Evolutionary conservation across 108 stramenopile species (phyloP).

Genomic region (Aureococcus anophagefferens): DNA sequence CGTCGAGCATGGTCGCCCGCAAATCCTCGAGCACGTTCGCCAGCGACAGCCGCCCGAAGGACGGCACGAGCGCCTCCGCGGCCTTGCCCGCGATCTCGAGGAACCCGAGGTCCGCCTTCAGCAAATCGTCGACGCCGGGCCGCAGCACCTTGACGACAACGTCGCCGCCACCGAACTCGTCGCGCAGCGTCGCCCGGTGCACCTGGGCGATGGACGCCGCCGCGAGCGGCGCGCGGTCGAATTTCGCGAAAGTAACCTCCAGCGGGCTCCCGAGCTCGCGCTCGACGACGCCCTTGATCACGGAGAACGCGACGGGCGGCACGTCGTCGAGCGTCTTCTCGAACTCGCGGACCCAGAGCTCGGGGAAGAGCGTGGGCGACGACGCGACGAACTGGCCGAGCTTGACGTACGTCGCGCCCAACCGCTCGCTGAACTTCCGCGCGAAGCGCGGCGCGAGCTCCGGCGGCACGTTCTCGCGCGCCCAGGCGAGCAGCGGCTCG

Average conservation of each 20-base stretch:
- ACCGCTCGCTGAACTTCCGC: slow-evolving; percentile 69
- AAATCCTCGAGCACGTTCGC: slow-evolving; percentile 74
- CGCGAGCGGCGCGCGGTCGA: slow-evolving; percentile 71
- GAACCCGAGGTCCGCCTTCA: slow-evolving; percentile 85
- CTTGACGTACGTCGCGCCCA: slow-evolving; percentile 92
- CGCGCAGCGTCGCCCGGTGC: slow-evolving; percentile 60
- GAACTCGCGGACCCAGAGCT: slow-evolving; percentile 83
- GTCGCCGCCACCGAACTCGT: slow-evolving; percentile 33
- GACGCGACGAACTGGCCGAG: slow-evolving; percentile 90
- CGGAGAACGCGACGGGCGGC: slow-evolving; percentile 65
- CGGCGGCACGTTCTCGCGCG: not conserved
- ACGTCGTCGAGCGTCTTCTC: slow-evolving; percentile 87
- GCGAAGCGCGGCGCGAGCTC: not conserved
- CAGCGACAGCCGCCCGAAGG: slow-evolving; percentile 73
- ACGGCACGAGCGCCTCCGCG: slow-evolving; percentile 74
- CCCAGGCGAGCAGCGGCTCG: not conserved
- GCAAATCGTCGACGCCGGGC: slow-evolving; percentile 72
- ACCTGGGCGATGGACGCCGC: slow-evolving; percentile 87
- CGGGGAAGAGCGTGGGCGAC: slow-evolving; percentile 82
- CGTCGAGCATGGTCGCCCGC: slow-evolving; percentile 77
- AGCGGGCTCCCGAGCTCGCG: slow-evolving; percentile 63
- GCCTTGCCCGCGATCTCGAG: slow-evolving; percentile 72
- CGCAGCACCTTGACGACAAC: slow-evolving; percentile 94
- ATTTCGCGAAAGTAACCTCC: slow-evolving; percentile 46
- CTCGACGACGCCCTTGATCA: slow-evolving; percentile 70